These are phyloP conservation scores for Rhizopogon salebrosus DNA, from an alignment of 768 basidiomycete species.

Conservation along the genomic window DNA sequence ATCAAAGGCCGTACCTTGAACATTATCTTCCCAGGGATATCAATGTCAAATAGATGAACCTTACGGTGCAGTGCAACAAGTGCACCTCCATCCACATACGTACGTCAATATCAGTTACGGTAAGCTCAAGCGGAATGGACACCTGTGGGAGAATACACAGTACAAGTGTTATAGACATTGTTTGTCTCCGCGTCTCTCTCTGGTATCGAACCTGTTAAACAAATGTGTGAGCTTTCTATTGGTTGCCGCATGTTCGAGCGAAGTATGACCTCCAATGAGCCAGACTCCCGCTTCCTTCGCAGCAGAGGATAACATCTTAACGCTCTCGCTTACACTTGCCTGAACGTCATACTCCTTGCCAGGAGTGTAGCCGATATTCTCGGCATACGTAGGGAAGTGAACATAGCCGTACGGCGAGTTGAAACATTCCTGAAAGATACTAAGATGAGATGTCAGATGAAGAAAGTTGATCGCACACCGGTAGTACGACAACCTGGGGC, in stretches of 20 bases:
- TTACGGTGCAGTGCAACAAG: constrained; percentile 89
- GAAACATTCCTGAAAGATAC: constrained; percentile 66
- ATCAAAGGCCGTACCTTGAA: constrained; percentile 58
- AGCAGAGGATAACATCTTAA: constrained; percentile 73
- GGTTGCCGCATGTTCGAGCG: not conserved
- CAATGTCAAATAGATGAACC: constrained; percentile 95
- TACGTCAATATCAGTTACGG: not conserved
- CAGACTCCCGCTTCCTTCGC: constrained; percentile 78
- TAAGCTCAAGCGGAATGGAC: not conserved
- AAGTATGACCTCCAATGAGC: constrained; percentile 80
- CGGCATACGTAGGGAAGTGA: constrained; percentile 81
- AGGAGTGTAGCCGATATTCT: constrained; percentile 60
- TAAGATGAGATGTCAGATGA: not conserved
- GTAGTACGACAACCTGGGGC: constrained; percentile 80
- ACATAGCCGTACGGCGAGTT: constrained; percentile 80
- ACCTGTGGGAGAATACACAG: constrained; percentile 84
- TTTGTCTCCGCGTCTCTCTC: constrained; percentile 61
- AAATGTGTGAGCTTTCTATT: not conserved
- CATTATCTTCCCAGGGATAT: constrained; percentile 87
- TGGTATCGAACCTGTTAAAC: constrained; percentile 80
- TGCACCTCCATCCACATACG: constrained; percentile 48
- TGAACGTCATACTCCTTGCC: constrained; percentile 55
- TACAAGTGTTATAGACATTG: constrained; percentile 89
- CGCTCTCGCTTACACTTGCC: constrained; percentile 62
- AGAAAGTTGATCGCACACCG: constrained; percentile 41